Percentiles rank a stretch among this genome's conserved stretches.
These are phyloP conservation scores for Aspergillus sergii DNA, from an alignment of 2,329 filamentous ascomycete genomes.

Conservation along the genomic window DNA sequence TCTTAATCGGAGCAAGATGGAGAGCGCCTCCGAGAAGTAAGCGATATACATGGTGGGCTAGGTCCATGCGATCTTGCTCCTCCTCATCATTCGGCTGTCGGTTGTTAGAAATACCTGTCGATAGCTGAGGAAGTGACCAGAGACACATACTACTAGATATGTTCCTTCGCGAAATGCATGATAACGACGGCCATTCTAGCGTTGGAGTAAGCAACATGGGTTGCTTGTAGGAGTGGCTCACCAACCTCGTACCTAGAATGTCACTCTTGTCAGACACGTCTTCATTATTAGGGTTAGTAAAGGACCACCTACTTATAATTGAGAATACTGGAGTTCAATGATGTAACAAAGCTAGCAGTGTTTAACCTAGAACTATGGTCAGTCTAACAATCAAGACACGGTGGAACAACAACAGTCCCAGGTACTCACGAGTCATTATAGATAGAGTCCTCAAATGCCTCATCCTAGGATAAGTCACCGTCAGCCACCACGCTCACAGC, in stretches of 20 bases:
- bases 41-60: background rate
- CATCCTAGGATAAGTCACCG: background rate
- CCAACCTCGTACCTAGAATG: background rate
- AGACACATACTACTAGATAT: background rate
- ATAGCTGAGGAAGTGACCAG: no score
- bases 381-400: background rate
- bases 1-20: background rate
- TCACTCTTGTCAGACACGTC: background rate
- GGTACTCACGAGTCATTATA: background rate
- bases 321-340: background rate
- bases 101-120: background rate
- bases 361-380: background rate
- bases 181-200: slow-evolving; percentile 1
- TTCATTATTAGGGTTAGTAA: background rate
- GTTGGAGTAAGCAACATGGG: background rate
- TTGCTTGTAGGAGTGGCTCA: background rate
- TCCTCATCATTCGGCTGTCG: background rate
- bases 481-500: background rate
- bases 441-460: background rate
- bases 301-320: background rate
- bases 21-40: background rate
- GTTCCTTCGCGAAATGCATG: background rate
- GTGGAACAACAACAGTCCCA: background rate
- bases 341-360: background rate
- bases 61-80: slow-evolving; percentile 3